Percentiles rank a stretch among this genome's conserved stretches.
These are phyloP conservation scores for Camellia sinensis DNA, from an alignment of 148 eudicot species.

Conservation along the genomic window DNA sequence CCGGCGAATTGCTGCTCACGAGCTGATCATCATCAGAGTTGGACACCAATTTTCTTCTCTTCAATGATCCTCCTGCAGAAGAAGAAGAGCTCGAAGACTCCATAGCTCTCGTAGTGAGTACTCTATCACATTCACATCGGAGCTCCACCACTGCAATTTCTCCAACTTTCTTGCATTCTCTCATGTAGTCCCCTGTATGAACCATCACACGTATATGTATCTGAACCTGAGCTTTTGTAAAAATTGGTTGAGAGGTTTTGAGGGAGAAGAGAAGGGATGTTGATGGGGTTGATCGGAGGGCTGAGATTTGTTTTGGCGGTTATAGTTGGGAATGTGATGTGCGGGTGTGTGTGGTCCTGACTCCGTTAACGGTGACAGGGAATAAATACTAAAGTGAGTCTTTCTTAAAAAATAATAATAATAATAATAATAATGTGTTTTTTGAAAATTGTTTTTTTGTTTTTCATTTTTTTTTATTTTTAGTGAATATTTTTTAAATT, in stretches of 20 bases:
- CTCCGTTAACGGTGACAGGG: conserved; percentile 33
- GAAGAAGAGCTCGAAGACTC: conserved; percentile 12
- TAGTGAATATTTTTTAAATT: no score
- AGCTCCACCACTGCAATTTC: not conserved
- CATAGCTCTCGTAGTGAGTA: conserved; percentile 6
- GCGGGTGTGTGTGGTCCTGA: conserved; percentile 28
- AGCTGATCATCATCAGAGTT: not conserved
- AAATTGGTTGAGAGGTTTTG: not conserved
- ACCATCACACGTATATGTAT: conserved; percentile 12
- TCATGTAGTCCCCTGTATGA: conserved; percentile 1
- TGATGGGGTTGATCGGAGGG: conserved; percentile 30
- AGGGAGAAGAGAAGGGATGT: conserved; percentile 15
- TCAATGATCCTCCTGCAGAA: not conserved
- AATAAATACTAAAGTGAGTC: no score
- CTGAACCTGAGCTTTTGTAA: not conserved
- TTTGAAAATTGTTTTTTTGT: no score
- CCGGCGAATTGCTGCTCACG: conserved; percentile 9
- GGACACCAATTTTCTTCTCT: conserved; percentile 25
- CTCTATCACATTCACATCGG: not conserved
- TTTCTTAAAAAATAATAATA: not conserved
- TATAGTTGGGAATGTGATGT: not conserved
- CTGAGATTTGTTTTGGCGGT: conserved; percentile 24
- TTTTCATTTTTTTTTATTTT: no score
- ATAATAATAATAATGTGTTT: no score
- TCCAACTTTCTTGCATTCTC: not conserved